phyloP scores from a whole-genome alignment of 306 rosid species.

The Oxytropis ochrocephala region DNA sequence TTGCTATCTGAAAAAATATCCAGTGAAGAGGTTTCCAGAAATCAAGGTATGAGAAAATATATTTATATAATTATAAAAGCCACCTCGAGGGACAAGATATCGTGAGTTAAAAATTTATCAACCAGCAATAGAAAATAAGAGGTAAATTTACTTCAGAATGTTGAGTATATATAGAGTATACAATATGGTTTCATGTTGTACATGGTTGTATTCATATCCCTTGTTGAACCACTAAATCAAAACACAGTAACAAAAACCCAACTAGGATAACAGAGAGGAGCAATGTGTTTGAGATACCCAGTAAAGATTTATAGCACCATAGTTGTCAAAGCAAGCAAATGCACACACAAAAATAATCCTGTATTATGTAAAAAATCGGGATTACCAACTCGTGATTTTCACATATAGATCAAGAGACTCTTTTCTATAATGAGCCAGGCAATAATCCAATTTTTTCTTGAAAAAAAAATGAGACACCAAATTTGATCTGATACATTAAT shows the following conservation, averaged over 20 bases:
- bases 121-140: constrained; percentile 1
- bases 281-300: neutral
- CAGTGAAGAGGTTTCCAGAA: constrained; percentile 2
- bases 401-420: neutral
- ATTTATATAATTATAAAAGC: neutral
- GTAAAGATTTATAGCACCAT: neutral
- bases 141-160: neutral
- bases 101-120: constrained; percentile 9
- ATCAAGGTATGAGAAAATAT: constrained; percentile 10
- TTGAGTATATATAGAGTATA: neutral
- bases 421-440: neutral
- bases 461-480: neutral
- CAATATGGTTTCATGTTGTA: neutral
- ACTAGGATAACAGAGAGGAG: neutral
- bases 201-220: constrained; percentile 7
- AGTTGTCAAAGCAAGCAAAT: neutral
- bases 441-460: neutral
- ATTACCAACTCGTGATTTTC: neutral
- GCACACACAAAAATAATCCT: neutral
- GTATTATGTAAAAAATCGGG: neutral
- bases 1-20: constrained; percentile 60
- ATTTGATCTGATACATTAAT: neutral
- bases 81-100: constrained; percentile 1
- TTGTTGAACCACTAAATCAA: neutral
- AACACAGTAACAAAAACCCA: neutral